Evolutionary conservation across 192 early-diverging fungal genomes (phyloP), one percentile per base, ranked within the genome.

Genomic region (Haplosporangium gracile): DNA sequence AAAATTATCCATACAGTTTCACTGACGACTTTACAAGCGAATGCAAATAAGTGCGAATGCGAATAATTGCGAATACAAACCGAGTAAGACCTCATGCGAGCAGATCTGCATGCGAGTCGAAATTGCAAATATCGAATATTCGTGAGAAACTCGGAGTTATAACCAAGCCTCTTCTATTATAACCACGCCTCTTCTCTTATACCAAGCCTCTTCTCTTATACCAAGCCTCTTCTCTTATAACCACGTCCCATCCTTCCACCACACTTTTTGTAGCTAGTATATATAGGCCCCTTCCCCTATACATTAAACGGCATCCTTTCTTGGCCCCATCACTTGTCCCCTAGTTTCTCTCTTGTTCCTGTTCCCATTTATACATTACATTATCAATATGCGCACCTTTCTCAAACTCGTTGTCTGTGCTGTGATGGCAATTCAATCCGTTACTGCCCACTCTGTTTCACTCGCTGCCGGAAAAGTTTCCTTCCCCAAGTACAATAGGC

Each of bases 401-500:
- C 72, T 74, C 72, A 74, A 74, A 51, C 72, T 74, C 72, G 72
- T 74, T 74, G 72, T 74, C 72, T 74, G 72, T 74, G 72, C 72
- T 74, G 72, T 53, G 72, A 53, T 74, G 72, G 72, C 72, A 74
- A 53, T 74, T 74, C 72, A 74, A 51, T 72, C 71, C 71, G 71
- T 72, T 49, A 72, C 71, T 72, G 71, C 42, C 71, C 71, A 24
- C 71, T 74, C 72, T 43, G 71, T 32, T 73, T 1, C 70, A 39
- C 10, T 72, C 70, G 10, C 32, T 72, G 71, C 71, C 71, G 71
- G 71, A 73, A 73, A 49, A 49, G 71, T 42, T 49, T 53, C 72
- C 72, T 51, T 74, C 72, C 72, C 72, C 72, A 74, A 74, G 72
- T 83, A 83, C 63, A 74, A 78, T 42, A 70, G 77, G 39, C 68